Percentiles rank a stretch among this genome's conserved stretches.
Evolutionary conservation across 805 yeast genomes (phyloP).

Genomic region (Suhomyces vadensis): DNA sequence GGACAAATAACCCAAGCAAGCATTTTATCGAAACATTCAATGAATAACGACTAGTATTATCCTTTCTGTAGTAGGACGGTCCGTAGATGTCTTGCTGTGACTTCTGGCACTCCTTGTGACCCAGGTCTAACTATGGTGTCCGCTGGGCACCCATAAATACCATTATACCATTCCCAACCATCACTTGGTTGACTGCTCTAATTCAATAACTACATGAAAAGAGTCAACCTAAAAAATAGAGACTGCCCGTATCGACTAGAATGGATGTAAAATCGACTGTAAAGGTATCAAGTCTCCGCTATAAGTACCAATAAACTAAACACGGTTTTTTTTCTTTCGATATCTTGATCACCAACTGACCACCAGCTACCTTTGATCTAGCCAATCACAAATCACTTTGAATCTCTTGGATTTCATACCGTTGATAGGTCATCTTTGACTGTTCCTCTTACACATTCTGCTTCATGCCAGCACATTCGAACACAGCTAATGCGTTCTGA

Average conservation of each 20-base stretch:
- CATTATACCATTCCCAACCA: conserved; percentile 1
- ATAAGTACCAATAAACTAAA: not conserved
- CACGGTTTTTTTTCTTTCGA: too few relatives aligned
- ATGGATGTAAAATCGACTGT: not conserved
- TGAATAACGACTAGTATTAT: too few relatives aligned
- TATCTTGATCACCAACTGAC: not conserved
- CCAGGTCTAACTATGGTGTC: too few relatives aligned
- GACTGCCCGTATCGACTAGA: too few relatives aligned
- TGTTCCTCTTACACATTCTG: not conserved
- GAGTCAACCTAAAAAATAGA: not conserved
- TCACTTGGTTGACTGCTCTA: not conserved
- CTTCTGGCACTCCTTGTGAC: not conserved
- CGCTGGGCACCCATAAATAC: not conserved
- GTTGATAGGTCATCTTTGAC: not conserved
- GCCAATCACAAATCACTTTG: not conserved
- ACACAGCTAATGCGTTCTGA: not conserved
- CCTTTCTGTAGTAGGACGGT: not conserved
- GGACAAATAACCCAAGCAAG: too few relatives aligned
- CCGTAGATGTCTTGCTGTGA: not conserved
- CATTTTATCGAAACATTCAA: too few relatives aligned
- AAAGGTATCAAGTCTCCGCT: not conserved
- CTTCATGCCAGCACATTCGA: not conserved
- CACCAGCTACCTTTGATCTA: not conserved
- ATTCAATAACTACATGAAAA: not conserved
- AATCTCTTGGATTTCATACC: not conserved